Evolutionary conservation across 768 basidiomycete species (phyloP), one percentile per base, ranked within the genome.

Genomic region (Tylopilus sp.): DNA sequence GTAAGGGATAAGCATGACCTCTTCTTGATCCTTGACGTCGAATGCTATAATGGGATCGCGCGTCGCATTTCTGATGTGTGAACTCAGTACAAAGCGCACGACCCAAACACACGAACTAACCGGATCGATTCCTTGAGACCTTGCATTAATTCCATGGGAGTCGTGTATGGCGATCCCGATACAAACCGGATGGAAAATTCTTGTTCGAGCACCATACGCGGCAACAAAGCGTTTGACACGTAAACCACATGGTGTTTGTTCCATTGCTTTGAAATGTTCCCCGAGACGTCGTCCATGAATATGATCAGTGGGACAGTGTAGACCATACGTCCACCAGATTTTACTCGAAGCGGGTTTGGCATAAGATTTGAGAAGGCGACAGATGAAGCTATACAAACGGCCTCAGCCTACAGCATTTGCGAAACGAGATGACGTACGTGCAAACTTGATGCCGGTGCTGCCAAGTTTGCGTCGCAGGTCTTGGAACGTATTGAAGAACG

Each of bases 241-340:
- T 74, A 74, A 0, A 63, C 36, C 0, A 61, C 54, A 12, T 66
- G 60, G 25, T 73, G 71, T 25, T 69, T 67, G 34, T 75, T 71
- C 66, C 70, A 75, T 17, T 74, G 71, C 36, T 72, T 74, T 6
- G 58, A 69, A 1, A 54, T 50, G 25, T 74, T 73, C 0, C 61
- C 73, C 0, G 63, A 74, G 1, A 74, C 61, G 50, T 74, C 69
- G 37, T 74, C 72, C 40, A 71, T 63, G 47, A 71, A 69, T 0
- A 69, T 48, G 4, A 71, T 64, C 1, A 69, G 36, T 1, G 67
- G 66, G 0, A 63, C 49, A 0, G 41, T 24, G 30, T 22, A 19
- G 3, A 52, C 50, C 50, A 52, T n/a, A 1, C 9, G 9, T 1
- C 50, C 36, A 11, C 17, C 17, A 2, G 43, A 45, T 12, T 52